phyloP scores from a whole-genome alignment of 768 basidiomycete genomes.

The Lyophyllum shimeji region DNA sequence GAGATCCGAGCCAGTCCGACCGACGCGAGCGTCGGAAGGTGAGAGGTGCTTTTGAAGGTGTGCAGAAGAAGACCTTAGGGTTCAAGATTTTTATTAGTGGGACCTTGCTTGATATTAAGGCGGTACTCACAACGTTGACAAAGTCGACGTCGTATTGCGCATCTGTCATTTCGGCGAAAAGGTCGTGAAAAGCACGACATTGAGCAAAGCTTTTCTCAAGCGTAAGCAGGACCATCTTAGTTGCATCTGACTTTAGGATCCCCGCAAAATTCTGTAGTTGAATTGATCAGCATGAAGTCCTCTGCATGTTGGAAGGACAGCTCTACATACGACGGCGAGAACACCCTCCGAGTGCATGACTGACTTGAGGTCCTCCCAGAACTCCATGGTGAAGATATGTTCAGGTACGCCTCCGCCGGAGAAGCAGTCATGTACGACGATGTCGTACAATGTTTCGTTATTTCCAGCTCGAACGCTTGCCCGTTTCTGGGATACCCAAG shows the following conservation, averaged over 20 bases:
- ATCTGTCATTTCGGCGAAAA: conserved; percentile 39
- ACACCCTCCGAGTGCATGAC: conserved; percentile 71
- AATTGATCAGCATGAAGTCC: not conserved
- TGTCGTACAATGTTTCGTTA: conserved; percentile 51
- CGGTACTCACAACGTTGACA: conserved; percentile 69
- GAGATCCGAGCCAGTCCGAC: conserved; percentile 70
- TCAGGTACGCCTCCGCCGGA: conserved; percentile 91
- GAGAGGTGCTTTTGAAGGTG: conserved; percentile 48
- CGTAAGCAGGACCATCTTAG: conserved; percentile 68
- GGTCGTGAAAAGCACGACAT: conserved; percentile 86
- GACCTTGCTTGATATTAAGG: not conserved
- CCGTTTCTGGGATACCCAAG: conserved; percentile 56
- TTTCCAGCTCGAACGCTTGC: conserved; percentile 25
- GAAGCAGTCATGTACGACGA: conserved; percentile 90
- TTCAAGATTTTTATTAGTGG: not conserved
- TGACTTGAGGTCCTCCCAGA: conserved; percentile 71
- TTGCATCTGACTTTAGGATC: conserved; percentile 56
- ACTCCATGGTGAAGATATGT: conserved; percentile 81
- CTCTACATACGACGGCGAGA: conserved; percentile 68
- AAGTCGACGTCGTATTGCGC: conserved; percentile 53
- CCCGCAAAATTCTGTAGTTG: conserved; percentile 79
- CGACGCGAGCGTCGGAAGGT: conserved; percentile 54
- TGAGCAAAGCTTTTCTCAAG: conserved; percentile 67
- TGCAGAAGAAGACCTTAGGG: conserved; percentile 83
- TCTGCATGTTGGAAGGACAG: not conserved